Conservation (phyloP, 768 basidiomycete species). For the Mycena leptocephala region DNA sequence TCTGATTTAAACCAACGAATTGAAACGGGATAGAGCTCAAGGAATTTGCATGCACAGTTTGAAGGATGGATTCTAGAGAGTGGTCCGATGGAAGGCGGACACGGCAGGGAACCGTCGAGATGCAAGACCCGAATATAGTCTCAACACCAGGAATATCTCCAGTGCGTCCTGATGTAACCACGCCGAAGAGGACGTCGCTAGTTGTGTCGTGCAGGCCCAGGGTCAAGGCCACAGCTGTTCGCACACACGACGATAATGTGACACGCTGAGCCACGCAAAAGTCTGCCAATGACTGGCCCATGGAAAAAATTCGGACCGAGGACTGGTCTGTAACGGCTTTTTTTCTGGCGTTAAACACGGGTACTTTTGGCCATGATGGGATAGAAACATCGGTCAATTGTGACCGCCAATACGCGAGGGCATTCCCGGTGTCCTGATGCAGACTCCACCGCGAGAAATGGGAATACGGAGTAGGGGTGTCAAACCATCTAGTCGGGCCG, state of each 20-base stretch:
- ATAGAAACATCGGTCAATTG: not conserved
- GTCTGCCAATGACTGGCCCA: not conserved
- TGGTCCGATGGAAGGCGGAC: not conserved
- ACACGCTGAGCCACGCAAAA: conserved; percentile 5
- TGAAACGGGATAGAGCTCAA: conserved; percentile 6
- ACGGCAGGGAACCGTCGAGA: conserved; percentile 7
- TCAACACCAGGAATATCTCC: conserved; percentile 4
- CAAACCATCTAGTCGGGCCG: not conserved
- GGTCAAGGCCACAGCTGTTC: not conserved
- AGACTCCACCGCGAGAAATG: conserved; percentile 7
- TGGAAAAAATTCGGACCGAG: not conserved
- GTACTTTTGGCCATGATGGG: not conserved
- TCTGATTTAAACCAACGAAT: not conserved
- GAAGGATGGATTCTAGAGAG: conserved; percentile 4
- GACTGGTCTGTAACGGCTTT: conserved; percentile 10
- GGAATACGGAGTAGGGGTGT: not conserved
- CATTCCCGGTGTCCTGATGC: not conserved
- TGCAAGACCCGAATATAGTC: conserved; percentile 10
- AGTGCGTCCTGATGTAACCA: conserved; percentile 12
- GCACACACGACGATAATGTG: conserved; percentile 3
- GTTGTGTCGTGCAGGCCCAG: not conserved
- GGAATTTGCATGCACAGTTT: not conserved
- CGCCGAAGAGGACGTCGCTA: conserved; percentile 4
- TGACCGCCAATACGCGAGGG: not conserved
- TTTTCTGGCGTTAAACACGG: not conserved